A percentile compares a stretch with the other conserved stretches of the same genome.
Conservation (phyloP, 352 stramenopile species). For the Phytophthora boehmeriae region DNA sequence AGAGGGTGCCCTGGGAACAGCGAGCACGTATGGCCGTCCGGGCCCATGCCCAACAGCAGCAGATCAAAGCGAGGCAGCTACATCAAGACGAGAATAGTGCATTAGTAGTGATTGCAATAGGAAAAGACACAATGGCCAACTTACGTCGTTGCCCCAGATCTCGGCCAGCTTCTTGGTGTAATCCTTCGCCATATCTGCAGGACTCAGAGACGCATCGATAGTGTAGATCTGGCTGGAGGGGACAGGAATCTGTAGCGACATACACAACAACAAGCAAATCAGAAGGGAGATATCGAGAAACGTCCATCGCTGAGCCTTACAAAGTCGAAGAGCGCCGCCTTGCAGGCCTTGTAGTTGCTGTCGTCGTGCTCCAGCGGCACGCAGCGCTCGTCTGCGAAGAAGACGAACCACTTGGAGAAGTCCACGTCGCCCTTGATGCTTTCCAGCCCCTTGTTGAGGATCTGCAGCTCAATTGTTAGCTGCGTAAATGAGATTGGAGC, state of each 20-base stretch:
- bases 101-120: constrained; percentile 2
- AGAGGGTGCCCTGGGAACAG: constrained; percentile 96
- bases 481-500: background rate
- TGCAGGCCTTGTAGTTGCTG: constrained; percentile 96
- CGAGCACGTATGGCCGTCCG: constrained; percentile 98
- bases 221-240: constrained; percentile 87
- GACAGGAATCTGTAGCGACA: constrained; percentile 21
- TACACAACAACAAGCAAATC: background rate
- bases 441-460: constrained; percentile 82
- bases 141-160: constrained; percentile 69
- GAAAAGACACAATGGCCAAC: constrained; percentile 1
- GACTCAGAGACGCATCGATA: constrained; percentile 86
- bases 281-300: background rate
- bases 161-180: constrained; percentile 75
- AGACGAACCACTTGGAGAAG: constrained; percentile 97
- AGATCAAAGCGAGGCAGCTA: constrained; percentile 93
- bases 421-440: constrained; percentile 85
- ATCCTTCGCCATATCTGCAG: constrained; percentile 63
- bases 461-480: constrained; percentile 40
- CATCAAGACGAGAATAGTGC: constrained; percentile 1
- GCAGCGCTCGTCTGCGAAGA: constrained; percentile 98
- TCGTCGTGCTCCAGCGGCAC: constrained; percentile 92
- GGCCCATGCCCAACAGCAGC: constrained; percentile 97
- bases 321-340: constrained; percentile 88
- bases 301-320: constrained; percentile 32